A percentile compares a stretch with the other conserved stretches of the same genome.
phyloP scores from a whole-genome alignment of 331 rosid species.

The Pyrus hybrid region DNA sequence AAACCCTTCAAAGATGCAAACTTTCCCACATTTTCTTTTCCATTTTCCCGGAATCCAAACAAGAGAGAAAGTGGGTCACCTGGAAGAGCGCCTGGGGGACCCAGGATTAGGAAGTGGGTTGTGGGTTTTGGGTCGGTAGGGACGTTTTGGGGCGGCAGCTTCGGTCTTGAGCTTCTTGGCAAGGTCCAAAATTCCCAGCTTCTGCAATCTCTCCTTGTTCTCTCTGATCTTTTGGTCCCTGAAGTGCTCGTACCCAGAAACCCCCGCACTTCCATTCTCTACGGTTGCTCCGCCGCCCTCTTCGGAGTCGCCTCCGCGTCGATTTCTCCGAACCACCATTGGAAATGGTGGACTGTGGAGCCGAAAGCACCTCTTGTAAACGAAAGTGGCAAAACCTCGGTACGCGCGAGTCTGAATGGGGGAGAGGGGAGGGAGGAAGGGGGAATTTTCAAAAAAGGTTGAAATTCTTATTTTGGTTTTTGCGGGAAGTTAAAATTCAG shows the following conservation, averaged over 20 bases:
- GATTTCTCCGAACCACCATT: slow-evolving; percentile 20
- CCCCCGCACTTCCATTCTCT: background rate
- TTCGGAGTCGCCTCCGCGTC: background rate
- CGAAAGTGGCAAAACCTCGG: background rate
- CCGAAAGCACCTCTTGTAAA: background rate
- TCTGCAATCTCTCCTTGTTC: slow-evolving; percentile 59
- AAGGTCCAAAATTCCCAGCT: slow-evolving; percentile 50
- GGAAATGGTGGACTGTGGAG: background rate
- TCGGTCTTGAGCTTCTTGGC: slow-evolving; percentile 37
- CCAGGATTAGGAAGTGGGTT: background rate
- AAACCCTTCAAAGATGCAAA: background rate
- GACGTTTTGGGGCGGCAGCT: slow-evolving; percentile 7
- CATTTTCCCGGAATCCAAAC: background rate
- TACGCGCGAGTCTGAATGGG: background rate
- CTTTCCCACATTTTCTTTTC: background rate
- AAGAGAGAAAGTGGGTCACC: slow-evolving; percentile 16
- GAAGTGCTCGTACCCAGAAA: slow-evolving; percentile 35
- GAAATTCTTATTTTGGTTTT: no score
- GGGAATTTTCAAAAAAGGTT: background rate
- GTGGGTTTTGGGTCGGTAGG: background rate
- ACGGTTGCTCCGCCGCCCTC: background rate
- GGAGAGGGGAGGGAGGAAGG: background rate
- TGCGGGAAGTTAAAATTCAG: no score
- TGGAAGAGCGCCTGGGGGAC: slow-evolving; percentile 58
- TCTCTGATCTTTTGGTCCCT: slow-evolving; percentile 59